phyloP scores from a whole-genome alignment of 768 basidiomycete genomes.

The Psilocybe cubensis region DNA sequence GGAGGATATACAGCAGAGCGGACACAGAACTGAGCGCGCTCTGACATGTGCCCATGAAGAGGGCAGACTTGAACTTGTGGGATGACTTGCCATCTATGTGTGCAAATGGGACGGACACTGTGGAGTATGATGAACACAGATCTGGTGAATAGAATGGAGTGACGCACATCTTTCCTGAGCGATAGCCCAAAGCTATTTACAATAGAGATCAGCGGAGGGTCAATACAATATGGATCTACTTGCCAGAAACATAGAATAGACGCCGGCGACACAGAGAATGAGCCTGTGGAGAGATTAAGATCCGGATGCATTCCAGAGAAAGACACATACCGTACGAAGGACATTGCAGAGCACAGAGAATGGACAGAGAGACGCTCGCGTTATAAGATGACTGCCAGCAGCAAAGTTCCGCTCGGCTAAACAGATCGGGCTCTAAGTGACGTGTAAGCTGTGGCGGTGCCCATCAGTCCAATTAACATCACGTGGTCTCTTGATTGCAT shows the following conservation, averaged over 20 bases:
- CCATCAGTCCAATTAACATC: background rate
- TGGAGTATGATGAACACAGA: background rate
- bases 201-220: background rate
- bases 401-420: conserved; percentile 10
- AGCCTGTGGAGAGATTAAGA: conserved; percentile 46
- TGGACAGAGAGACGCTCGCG: background rate
- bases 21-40: conserved; percentile 78
- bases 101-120: conserved; percentile 86
- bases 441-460: conserved; percentile 18
- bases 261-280: conserved; percentile 78
- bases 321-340: conserved; percentile 30
- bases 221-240: conserved; percentile 10
- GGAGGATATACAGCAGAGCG: conserved; percentile 73
- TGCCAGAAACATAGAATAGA: conserved; percentile 93
- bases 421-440: conserved; percentile 17
- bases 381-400: conserved; percentile 11
- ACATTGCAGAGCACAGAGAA: conserved; percentile 23
- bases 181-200: conserved; percentile 85
- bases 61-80: conserved; percentile 82
- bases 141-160: background rate
- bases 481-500: background rate
- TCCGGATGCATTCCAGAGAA: background rate
- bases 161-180: conserved; percentile 90
- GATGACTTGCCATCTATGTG: conserved; percentile 62
- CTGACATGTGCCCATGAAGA: conserved; percentile 87